Evolutionary conservation across 2,329 filamentous ascomycete genomes (phyloP).

Genomic region (Laburnicola sp.): DNA sequence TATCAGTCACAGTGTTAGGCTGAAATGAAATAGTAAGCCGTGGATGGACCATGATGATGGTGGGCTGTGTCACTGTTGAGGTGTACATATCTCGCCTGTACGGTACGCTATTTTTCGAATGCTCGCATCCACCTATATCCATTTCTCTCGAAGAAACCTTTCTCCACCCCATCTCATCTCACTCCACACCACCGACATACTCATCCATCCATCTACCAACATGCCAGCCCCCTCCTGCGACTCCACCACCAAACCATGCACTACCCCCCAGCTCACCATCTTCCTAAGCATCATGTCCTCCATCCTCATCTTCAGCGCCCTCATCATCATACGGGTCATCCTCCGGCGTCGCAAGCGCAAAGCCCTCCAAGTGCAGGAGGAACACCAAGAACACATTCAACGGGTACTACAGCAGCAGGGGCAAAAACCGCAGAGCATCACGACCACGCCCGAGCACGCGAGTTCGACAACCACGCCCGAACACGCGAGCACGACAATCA

Average conservation of each 20-base stretch:
- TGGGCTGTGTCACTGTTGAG: too few relatives aligned
- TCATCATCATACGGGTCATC: constrained; percentile 19
- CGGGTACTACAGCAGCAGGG: too few relatives aligned
- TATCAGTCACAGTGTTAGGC: not conserved
- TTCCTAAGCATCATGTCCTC: constrained; percentile 24
- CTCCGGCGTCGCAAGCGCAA: constrained; percentile 15
- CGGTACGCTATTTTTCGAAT: not conserved
- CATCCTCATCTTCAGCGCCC: constrained; percentile 18
- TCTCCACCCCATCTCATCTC: not conserved
- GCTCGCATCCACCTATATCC: too few relatives aligned
- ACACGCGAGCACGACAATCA: too few relatives aligned
- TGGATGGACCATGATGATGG: too few relatives aligned
- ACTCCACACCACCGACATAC: not conserved
- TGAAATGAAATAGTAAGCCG: not conserved
- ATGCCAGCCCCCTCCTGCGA: constrained; percentile 7
- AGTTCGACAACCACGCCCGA: too few relatives aligned
- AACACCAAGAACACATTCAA: not conserved
- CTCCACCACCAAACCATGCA: constrained; percentile 17
- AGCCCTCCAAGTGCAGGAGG: not conserved
- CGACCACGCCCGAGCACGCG: too few relatives aligned
- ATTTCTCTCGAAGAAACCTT: too few relatives aligned
- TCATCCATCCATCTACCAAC: not conserved
- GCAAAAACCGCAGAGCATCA: too few relatives aligned
- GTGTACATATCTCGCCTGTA: too few relatives aligned
- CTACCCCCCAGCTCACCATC: constrained; percentile 25